These are phyloP conservation scores for Pontederia crassipes DNA, from an alignment of 176 grass and related monocot species.

Conservation along the genomic window DNA sequence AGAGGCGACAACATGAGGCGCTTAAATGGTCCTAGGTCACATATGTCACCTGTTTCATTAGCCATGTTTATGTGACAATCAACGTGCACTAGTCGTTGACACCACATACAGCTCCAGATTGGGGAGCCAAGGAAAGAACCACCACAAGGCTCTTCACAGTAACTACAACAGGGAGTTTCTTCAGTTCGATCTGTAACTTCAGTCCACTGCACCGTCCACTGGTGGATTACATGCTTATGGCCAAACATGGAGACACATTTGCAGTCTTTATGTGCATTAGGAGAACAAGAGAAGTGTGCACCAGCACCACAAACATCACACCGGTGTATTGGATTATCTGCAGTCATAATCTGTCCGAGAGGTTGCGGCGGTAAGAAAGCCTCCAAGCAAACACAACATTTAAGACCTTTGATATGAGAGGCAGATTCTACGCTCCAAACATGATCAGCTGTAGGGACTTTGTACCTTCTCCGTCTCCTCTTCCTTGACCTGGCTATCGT, in stretches of 20 bases:
- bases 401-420: conserved; percentile 47
- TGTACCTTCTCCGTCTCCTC: conserved; percentile 59
- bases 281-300: conserved; percentile 60
- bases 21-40: conserved; percentile 69
- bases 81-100: conserved; percentile 66
- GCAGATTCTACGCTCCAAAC: conserved; percentile 49
- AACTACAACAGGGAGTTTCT: conserved; percentile 67
- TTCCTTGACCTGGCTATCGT: conserved; percentile 60
- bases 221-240: conserved; percentile 56
- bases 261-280: conserved; percentile 72
- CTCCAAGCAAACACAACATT: conserved; percentile 72
- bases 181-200: conserved; percentile 46
- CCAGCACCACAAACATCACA: conserved; percentile 69
- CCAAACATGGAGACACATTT: conserved; percentile 77
- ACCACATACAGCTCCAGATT: conserved; percentile 93
- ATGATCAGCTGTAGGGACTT: conserved; percentile 49
- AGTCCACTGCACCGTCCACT: conserved; percentile 77
- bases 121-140: conserved; percentile 57
- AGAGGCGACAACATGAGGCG: conserved; percentile 69
- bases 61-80: conserved; percentile 71
- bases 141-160: conserved; percentile 72
- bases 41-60: conserved; percentile 67
- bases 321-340: conserved; percentile 17
- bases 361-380: conserved; percentile 41
- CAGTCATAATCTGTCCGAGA: conserved; percentile 9